These are phyloP conservation scores for Candolleomyces aberdarensis DNA, from an alignment of 768 basidiomycete species.

Conservation along the genomic window DNA sequence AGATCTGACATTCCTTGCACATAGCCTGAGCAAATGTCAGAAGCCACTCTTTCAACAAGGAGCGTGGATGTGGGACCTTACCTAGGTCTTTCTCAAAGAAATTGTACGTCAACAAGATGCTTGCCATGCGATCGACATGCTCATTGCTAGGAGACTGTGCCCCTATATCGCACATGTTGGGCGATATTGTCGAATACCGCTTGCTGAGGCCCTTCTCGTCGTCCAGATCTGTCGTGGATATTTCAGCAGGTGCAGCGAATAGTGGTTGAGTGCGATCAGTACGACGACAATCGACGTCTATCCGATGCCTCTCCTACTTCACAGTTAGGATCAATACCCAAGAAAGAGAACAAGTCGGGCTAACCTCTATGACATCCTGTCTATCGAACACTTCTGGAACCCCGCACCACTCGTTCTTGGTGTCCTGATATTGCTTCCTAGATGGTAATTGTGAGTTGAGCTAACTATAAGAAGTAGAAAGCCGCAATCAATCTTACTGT, in stretches of 20 bases:
- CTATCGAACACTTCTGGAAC: constrained; percentile 79
- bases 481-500: constrained; percentile 38
- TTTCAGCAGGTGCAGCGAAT: constrained; percentile 53
- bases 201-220: constrained; percentile 56
- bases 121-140: constrained; percentile 85
- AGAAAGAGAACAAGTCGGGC: constrained; percentile 5
- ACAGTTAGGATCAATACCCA: constrained; percentile 2
- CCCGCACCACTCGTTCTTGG: constrained; percentile 83
- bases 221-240: constrained; percentile 32
- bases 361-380: constrained; percentile 77
- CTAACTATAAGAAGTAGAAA: not conserved
- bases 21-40: constrained; percentile 55
- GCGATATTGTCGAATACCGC: constrained; percentile 72
- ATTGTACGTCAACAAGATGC: constrained; percentile 87
- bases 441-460: constrained; percentile 6
- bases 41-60: not conserved
- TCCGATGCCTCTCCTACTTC: constrained; percentile 78
- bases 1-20: constrained; percentile 99
- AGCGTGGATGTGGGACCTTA: constrained; percentile 41
- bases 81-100: constrained; percentile 87
- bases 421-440: constrained; percentile 65
- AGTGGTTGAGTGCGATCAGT: constrained; percentile 94
- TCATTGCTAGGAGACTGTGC: constrained; percentile 88
- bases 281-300: constrained; percentile 95
- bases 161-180: constrained; percentile 68